Conservation (phyloP, 148 eudicot genomes). For the Polygonum maritimum region DNA sequence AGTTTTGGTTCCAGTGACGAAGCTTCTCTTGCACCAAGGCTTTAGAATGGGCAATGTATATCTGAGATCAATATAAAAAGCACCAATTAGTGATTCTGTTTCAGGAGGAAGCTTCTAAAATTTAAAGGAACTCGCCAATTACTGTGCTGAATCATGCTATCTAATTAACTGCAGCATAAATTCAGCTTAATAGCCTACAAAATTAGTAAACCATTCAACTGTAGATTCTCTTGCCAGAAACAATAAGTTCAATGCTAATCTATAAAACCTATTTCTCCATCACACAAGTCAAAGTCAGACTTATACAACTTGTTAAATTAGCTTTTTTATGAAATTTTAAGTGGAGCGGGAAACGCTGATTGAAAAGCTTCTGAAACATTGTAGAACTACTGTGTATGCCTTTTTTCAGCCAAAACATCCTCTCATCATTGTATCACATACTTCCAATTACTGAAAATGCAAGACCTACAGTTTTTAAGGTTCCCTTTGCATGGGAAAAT, state of each 20-base stretch:
- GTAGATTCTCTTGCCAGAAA: background rate
- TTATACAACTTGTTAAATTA: background rate
- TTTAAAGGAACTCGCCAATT: background rate
- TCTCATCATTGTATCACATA: background rate
- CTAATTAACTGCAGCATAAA: background rate
- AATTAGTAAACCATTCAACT: background rate
- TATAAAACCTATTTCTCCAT: background rate
- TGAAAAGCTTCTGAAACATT: background rate
- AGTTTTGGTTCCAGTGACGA: slow-evolving; percentile 75
- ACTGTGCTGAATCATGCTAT: background rate
- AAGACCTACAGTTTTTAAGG: slow-evolving; percentile 73
- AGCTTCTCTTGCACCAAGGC: slow-evolving; percentile 99
- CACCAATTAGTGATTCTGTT: slow-evolving; percentile 6
- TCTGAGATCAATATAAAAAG: slow-evolving; percentile 26
- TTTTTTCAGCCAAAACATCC: background rate
- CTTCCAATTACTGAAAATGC: background rate
- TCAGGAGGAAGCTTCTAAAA: slow-evolving; percentile 1
- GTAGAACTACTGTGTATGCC: background rate
- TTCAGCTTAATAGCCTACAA: background rate
- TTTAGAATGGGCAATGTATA: slow-evolving; percentile 94
- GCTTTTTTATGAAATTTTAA: background rate
- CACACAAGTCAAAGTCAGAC: background rate
- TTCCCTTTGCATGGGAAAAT: slow-evolving; percentile 62
- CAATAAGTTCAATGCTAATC: background rate
- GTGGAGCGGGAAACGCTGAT: background rate